A percentile compares a stretch with the other conserved stretches of the same genome.
Conservation (phyloP, 2,329 filamentous ascomycete species). For the Pseudogymnoascus sp. region DNA sequence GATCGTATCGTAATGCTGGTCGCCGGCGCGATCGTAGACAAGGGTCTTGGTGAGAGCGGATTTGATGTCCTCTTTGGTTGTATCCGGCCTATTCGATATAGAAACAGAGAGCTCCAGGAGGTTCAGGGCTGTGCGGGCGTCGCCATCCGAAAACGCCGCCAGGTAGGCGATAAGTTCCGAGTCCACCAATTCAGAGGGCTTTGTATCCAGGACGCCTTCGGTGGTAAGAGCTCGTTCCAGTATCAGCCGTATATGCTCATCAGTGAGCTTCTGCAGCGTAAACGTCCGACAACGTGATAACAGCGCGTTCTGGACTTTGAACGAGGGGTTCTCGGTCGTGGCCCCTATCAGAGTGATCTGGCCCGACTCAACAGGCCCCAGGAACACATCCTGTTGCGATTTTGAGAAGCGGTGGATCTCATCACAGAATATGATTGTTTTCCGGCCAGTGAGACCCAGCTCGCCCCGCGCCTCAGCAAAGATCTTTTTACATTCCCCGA, state of each 20-base stretch:
- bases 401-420: slow-evolving; percentile 74
- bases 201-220: slow-evolving; percentile 45
- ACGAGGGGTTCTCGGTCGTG: slow-evolving; percentile 94
- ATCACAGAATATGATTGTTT: slow-evolving; percentile 96
- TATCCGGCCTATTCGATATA: slow-evolving; percentile 55
- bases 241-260: slow-evolving; percentile 66
- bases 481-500: slow-evolving; percentile 86
- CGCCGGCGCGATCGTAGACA: slow-evolving; percentile 89
- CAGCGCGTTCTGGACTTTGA: slow-evolving; percentile 82
- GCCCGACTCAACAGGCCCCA: slow-evolving; percentile 85
- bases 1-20: slow-evolving; percentile 97
- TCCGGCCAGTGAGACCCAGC: slow-evolving; percentile 70
- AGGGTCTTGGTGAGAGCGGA: slow-evolving; percentile 79
- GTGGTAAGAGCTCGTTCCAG: slow-evolving; percentile 64
- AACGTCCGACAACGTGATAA: slow-evolving; percentile 88
- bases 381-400: slow-evolving; percentile 87
- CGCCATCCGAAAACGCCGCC: slow-evolving; percentile 80
- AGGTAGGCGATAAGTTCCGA: slow-evolving; percentile 73
- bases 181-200: slow-evolving; percentile 56
- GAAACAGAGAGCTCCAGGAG: slow-evolving; percentile 84
- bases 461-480: slow-evolving; percentile 81
- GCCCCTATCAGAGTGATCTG: slow-evolving; percentile 88
- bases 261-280: slow-evolving; percentile 67
- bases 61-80: slow-evolving; percentile 73
- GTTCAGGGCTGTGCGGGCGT: slow-evolving; percentile 88